Conservation (phyloP, 1,139 yeast species). For the Yamadazyma diddensiae region DNA sequence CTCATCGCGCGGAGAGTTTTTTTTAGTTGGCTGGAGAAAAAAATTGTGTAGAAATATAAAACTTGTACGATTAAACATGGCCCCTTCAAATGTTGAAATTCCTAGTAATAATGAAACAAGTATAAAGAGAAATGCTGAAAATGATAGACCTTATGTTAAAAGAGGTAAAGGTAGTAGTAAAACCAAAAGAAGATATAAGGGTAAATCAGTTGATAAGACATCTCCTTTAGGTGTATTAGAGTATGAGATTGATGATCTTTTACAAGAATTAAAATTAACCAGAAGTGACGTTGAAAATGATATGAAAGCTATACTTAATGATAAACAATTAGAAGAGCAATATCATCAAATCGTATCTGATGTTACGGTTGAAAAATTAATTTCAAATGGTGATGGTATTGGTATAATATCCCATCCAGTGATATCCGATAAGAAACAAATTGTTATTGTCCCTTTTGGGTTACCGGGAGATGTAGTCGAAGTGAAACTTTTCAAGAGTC, state of each 20-base stretch:
- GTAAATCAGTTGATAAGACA: slow-evolving; percentile 67
- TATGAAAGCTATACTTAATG: slow-evolving; percentile 61
- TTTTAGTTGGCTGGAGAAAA: slow-evolving; percentile 1
- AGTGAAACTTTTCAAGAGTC: slow-evolving; percentile 73
- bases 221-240: slow-evolving; percentile 80
- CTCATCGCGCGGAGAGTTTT: slow-evolving; percentile 8
- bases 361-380: slow-evolving; percentile 55
- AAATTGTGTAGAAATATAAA: slow-evolving; percentile 5
- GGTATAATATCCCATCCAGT: slow-evolving; percentile 62
- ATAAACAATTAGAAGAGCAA: slow-evolving; percentile 44
- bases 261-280: slow-evolving; percentile 41
- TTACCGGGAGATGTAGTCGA: slow-evolving; percentile 79
- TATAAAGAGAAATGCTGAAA: slow-evolving; percentile 10
- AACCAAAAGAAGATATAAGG: slow-evolving; percentile 44
- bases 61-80: slow-evolving; percentile 4
- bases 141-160: slow-evolving; percentile 12
- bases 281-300: slow-evolving; percentile 57
- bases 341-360: slow-evolving; percentile 60
- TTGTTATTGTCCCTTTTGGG: slow-evolving; percentile 76
- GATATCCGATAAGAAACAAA: slow-evolving; percentile 34
- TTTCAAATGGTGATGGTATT: slow-evolving; percentile 82
- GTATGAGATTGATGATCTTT: slow-evolving; percentile 64
- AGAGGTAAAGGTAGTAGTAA: slow-evolving; percentile 13
- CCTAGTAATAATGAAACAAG: background rate
- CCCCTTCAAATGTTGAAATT: slow-evolving; percentile 4